Percentiles rank a stretch among this genome's conserved stretches.
Conservation (phyloP, 805 yeast genomes). For the Tetrapisispora namnaoensis region DNA sequence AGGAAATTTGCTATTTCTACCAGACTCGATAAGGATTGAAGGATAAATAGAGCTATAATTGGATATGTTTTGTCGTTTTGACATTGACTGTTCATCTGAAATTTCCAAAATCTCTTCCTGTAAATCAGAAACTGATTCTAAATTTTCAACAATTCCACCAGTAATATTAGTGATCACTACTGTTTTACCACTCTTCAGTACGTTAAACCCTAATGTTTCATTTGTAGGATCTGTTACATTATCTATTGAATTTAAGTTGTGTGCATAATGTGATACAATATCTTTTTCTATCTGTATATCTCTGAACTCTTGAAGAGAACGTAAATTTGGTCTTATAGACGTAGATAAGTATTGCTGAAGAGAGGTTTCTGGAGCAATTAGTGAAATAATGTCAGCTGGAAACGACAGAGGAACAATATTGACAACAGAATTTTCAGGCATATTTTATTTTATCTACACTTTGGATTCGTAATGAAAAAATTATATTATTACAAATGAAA, state of each 20-base stretch:
- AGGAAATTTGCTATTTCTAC: slow-evolving; percentile 62
- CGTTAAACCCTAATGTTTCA: slow-evolving; percentile 53
- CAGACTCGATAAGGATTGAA: slow-evolving; percentile 65
- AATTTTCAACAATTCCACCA: slow-evolving; percentile 55
- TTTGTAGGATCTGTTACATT: slow-evolving; percentile 17
- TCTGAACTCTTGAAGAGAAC: slow-evolving; percentile 66
- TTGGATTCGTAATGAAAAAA: too few species aligned
- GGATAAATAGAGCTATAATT: slow-evolving; percentile 48
- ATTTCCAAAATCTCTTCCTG: slow-evolving; percentile 32
- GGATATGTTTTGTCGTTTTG: slow-evolving; percentile 16
- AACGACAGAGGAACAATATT: slow-evolving; percentile 44
- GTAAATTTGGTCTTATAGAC: slow-evolving; percentile 67
- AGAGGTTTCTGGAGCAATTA: slow-evolving; percentile 78
- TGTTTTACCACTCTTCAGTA: slow-evolving; percentile 61
- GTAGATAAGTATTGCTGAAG: slow-evolving; percentile 66
- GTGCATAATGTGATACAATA: slow-evolving; percentile 31
- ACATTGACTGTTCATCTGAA: slow-evolving; percentile 9
- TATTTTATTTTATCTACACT: background rate
- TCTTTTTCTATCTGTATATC: slow-evolving; percentile 38
- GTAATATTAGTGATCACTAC: slow-evolving; percentile 62
- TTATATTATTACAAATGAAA: background rate
- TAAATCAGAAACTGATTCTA: slow-evolving; percentile 33
- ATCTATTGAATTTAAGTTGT: slow-evolving; percentile 4
- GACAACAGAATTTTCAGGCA: slow-evolving; percentile 6
- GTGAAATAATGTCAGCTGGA: slow-evolving; percentile 72